Evolutionary conservation across 352 stramenopile species (phyloP).

Genomic region (Globisporangium mamillatum): DNA sequence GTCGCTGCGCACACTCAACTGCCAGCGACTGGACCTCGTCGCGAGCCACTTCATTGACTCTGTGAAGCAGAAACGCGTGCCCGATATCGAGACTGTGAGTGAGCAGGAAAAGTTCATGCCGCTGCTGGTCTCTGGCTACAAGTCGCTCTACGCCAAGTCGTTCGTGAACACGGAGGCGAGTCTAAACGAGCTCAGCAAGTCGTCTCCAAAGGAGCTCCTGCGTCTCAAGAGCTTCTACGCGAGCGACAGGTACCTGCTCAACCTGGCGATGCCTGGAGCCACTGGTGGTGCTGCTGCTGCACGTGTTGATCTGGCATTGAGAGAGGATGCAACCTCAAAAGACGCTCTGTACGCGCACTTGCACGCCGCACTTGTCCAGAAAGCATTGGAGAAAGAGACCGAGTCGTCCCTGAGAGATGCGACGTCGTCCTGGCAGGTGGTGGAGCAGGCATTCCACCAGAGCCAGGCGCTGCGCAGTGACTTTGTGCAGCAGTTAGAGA

Average conservation of each 20-base stretch:
- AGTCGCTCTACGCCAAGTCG: constrained; percentile 47
- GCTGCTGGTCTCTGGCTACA: constrained; percentile 47
- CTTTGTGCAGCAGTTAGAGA: constrained; percentile 36
- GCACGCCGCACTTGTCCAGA: constrained; percentile 53
- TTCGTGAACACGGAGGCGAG: constrained; percentile 46
- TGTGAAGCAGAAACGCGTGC: constrained; percentile 14
- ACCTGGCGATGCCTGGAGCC: constrained; percentile 25
- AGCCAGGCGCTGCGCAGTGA: constrained; percentile 25
- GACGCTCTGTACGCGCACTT: constrained; percentile 51
- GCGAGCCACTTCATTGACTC: constrained; percentile 40
- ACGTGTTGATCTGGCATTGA: constrained; percentile 48
- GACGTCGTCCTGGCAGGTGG: constrained; percentile 17
- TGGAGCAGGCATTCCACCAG: constrained; percentile 31
- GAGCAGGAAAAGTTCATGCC: constrained; percentile 58
- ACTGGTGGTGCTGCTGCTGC: constrained; percentile 18
- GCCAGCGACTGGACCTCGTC: constrained; percentile 59
- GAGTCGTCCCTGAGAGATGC: neutral
- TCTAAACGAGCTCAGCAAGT: constrained; percentile 37
- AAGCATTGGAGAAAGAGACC: constrained; percentile 24
- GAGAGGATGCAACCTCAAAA: constrained; percentile 37
- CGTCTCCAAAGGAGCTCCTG: constrained; percentile 34
- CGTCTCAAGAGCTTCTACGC: constrained; percentile 43
- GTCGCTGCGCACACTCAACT: constrained; percentile 66
- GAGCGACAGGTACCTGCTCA: constrained; percentile 56
- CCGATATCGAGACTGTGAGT: constrained; percentile 29